These are phyloP conservation scores for Ciborinia camelliae DNA, from an alignment of 2,329 filamentous ascomycete genomes.

Conservation along the genomic window DNA sequence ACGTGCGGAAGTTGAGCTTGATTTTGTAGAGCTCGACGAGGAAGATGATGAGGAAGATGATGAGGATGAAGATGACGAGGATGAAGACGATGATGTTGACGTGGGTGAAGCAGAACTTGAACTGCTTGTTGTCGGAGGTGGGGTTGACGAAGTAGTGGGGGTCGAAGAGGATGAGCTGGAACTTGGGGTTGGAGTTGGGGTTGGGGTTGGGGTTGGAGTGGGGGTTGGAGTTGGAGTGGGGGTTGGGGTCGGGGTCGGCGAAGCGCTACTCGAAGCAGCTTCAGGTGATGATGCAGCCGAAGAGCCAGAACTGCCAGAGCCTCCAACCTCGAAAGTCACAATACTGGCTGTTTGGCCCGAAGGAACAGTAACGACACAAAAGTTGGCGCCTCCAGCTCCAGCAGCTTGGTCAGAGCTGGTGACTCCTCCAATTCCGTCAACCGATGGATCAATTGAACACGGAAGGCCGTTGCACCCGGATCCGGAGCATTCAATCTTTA, in stretches of 20 bases:
- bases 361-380: conserved; percentile 74
- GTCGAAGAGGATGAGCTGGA: conserved; percentile 24
- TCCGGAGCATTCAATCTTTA: conserved; percentile 66
- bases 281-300: conserved; percentile 24
- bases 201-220: conserved; percentile 23
- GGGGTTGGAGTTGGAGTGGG: conserved; percentile 30
- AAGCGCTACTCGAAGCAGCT: conserved; percentile 12
- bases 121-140: conserved; percentile 23
- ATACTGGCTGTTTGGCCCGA: conserved; percentile 65
- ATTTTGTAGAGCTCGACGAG: conserved; percentile 7
- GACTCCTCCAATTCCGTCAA: conserved; percentile 55
- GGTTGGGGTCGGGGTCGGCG: conserved; percentile 27
- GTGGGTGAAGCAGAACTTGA: conserved; percentile 18
- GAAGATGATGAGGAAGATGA: conserved; percentile 22
- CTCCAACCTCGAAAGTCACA: conserved; percentile 52
- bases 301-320: conserved; percentile 27
- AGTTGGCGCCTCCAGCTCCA: conserved; percentile 66
- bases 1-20: conserved; percentile 17
- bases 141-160: conserved; percentile 24
- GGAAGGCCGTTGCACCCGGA: conserved; percentile 69
- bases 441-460: conserved; percentile 64
- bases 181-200: conserved; percentile 32
- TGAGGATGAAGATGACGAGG: conserved; percentile 22
- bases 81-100: conserved; percentile 24
- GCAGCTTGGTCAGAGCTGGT: conserved; percentile 50